These are phyloP conservation scores for Quercus suber DNA, from an alignment of 306 rosid species.

Conservation along the genomic window DNA sequence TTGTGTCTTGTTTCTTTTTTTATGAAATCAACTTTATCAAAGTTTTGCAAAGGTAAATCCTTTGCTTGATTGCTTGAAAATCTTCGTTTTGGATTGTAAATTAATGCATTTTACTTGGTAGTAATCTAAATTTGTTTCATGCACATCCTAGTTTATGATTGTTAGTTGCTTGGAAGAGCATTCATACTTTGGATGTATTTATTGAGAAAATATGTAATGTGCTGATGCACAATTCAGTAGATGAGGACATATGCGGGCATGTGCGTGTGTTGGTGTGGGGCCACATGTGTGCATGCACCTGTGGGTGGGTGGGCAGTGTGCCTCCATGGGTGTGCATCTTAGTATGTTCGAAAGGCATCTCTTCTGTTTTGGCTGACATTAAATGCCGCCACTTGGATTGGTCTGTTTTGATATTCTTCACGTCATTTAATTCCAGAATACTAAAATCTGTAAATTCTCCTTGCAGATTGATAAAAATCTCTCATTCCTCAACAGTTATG, in stretches of 20 bases:
- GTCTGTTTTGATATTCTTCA: background rate
- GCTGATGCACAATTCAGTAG: background rate
- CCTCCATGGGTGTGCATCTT: background rate
- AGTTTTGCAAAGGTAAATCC: background rate
- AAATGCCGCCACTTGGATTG: background rate
- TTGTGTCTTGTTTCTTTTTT: background rate
- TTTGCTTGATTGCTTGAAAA: background rate
- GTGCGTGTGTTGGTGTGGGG: too few species aligned
- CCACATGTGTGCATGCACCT: too few species aligned
- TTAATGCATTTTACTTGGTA: background rate
- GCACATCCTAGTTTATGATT: background rate
- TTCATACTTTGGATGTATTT: background rate
- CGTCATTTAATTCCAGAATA: background rate
- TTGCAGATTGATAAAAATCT: conserved; percentile 68
- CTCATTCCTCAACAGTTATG: conserved; percentile 63
- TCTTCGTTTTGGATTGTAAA: background rate
- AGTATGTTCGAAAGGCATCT: background rate
- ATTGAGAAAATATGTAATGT: background rate
- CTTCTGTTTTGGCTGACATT: background rate
- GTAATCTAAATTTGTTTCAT: too few species aligned
- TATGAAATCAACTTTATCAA: background rate
- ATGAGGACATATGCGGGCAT: background rate
- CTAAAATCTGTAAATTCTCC: conserved; percentile 15
- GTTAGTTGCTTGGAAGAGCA: background rate
- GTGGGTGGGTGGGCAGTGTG: too few species aligned